Base-by-base conservation (phyloP, 768 basidiomycete species). In the Tricholoma sp. region DNA sequence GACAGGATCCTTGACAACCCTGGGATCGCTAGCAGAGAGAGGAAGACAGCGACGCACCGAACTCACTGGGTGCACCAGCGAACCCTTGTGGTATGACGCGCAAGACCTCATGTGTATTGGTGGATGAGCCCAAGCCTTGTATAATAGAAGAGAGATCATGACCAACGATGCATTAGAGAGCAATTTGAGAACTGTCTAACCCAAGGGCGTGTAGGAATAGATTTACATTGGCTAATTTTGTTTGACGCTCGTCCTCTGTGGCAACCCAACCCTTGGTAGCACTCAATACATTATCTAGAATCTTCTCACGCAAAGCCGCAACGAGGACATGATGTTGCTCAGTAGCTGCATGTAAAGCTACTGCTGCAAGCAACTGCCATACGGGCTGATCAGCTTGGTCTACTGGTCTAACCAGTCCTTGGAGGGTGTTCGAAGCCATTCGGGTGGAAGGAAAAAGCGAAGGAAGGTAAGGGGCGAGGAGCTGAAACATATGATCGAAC, bases 281-380 rank as follows among this genome's bases (percentile, higher is more conserved):
- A 53, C 82, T 85, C 62, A 86, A 72, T 31, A 98, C 91, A 63
- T 90, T 94, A 67, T 95, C 93, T 47, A 98, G 79, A 39, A 98
- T 89, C 75, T 97, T 95, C 68, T 98, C 96, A 57, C 94, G 85
- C 46, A 98, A 76, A 27, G 86, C 78, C 18, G 85, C 82, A 32
- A 99, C 95, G 49, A 99, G 80, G 46, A 84, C 75, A 61, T 91
- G 89, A 69, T 98, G 96, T 70, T 99, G 93, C 62, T 93, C 88
- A 43, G 84, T 78, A 50, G 83, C 83, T 11, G 93, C 90, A 62
- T 89, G 88, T 39, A 95, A 79, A 2, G 94, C 95, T 51, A 98
- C 74, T 1, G 92, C 86, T 6, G 94, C 91, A 34, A 97, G 81
- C 79, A 94, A 91, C 68, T 91, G 88, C 94, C 94, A 97, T n/a